phyloP scores from a whole-genome alignment of 2,329 filamentous ascomycete genomes.

The Pseudocercospora fijiensis region DNA sequence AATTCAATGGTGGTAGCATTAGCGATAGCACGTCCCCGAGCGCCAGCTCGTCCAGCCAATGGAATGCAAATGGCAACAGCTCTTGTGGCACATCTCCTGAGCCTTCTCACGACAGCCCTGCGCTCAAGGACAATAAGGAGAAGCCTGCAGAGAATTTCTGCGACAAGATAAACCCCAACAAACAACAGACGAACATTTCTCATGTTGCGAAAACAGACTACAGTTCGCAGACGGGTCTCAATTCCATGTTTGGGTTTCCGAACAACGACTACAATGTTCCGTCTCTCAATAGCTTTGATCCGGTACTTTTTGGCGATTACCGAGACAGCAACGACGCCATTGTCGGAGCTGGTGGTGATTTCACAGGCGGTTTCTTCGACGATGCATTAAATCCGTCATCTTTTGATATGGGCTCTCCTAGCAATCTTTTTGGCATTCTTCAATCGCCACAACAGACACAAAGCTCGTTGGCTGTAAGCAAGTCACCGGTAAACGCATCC shows the following conservation, averaged over 20 bases:
- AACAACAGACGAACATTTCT: slow-evolving; percentile 14
- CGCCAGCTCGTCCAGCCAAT: slow-evolving; percentile 53
- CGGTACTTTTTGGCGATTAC: slow-evolving; percentile 87
- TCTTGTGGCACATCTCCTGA: slow-evolving; percentile 74
- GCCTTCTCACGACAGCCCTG: slow-evolving; percentile 69
- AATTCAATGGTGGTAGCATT: slow-evolving; percentile 51
- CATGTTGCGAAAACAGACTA: slow-evolving; percentile 16
- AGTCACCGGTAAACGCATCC: slow-evolving; percentile 12
- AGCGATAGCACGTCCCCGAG: slow-evolving; percentile 54
- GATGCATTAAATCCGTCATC: slow-evolving; percentile 45
- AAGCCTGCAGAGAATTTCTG: slow-evolving; percentile 44
- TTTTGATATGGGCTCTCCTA: slow-evolving; percentile 74
- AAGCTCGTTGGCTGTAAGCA: slow-evolving; percentile 16
- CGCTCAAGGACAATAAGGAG: slow-evolving; percentile 51
- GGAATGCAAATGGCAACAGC: slow-evolving; percentile 58
- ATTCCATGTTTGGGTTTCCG: slow-evolving; percentile 22
- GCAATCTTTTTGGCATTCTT: slow-evolving; percentile 61
- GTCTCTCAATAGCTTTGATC: slow-evolving; percentile 74
- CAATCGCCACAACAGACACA: slow-evolving; percentile 38
- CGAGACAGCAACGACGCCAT: slow-evolving; percentile 85
- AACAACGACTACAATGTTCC: slow-evolving; percentile 32
- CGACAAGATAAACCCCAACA: slow-evolving; percentile 54
- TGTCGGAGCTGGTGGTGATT: slow-evolving; percentile 64
- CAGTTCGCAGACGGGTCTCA: slow-evolving; percentile 23
- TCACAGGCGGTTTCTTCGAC: slow-evolving; percentile 75